Percentiles rank a stretch among this genome's conserved stretches.
Evolutionary conservation across 805 yeast species (phyloP).

Genomic region (Lipomyces sp.): DNA sequence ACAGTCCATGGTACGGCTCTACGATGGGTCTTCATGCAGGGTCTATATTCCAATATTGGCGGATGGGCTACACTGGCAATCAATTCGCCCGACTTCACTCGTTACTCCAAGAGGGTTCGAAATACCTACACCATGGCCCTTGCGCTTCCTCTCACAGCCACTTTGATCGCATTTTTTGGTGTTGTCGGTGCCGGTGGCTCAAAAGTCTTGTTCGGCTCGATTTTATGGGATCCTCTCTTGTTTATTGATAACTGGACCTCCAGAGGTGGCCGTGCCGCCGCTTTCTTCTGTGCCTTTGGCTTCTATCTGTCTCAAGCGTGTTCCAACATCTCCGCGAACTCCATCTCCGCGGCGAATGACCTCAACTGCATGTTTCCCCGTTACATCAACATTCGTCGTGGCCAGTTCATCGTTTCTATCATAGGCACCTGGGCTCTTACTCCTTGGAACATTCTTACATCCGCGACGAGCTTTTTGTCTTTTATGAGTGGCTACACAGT

Average conservation of each 20-base stretch:
- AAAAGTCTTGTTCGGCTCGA: constrained; percentile 48
- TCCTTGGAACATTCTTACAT: constrained; percentile 51
- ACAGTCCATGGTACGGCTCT: constrained; percentile 43
- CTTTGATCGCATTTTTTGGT: constrained; percentile 55
- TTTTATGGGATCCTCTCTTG: constrained; percentile 56
- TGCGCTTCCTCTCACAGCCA: constrained; percentile 49
- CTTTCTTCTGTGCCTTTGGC: constrained; percentile 50
- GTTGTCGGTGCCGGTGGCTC: constrained; percentile 54
- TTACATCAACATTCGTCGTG: constrained; percentile 52
- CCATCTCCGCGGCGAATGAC: constrained; percentile 58
- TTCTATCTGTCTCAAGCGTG: constrained; percentile 48
- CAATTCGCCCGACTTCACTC: constrained; percentile 52
- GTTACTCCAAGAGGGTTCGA: constrained; percentile 48
- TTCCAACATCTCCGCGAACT: constrained; percentile 51
- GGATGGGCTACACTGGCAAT: constrained; percentile 49
- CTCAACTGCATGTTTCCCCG: constrained; percentile 55
- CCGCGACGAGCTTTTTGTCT: constrained; percentile 47
- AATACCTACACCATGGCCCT: constrained; percentile 48
- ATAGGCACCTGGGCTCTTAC: constrained; percentile 47
- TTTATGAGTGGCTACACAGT: constrained; percentile 49
- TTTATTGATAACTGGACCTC: constrained; percentile 49
- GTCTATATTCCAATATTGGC: constrained; percentile 51
- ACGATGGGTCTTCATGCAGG: constrained; percentile 53
- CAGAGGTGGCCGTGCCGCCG: constrained; percentile 53
- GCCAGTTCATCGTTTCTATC: constrained; percentile 45